Base-by-base conservation (phyloP, 164 flowering plant species). In the Euptelea pleiosperma region DNA sequence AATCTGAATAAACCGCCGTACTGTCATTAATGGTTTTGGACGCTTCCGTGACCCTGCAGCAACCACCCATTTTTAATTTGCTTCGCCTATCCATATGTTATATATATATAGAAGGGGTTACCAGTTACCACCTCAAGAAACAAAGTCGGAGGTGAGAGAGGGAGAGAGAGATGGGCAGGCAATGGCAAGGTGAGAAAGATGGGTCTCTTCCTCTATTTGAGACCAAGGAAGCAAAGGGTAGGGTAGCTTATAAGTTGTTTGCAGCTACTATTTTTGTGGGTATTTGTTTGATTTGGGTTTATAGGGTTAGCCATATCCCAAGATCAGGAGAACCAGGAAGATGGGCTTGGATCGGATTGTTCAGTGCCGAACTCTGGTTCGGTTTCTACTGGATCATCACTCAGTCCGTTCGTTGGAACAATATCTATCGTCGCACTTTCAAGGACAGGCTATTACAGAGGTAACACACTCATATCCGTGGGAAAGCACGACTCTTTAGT, bases 391-490 rank as follows among this genome's bases (percentile, higher is more conserved):
- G 76, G 72, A 5, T 75, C 14, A 14, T 72, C 34, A 66, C 53
- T 18, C 52, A 55, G 12, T 39, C 45, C 7, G 30, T 63, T n/a
- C 60, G 72, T 19, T 72, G 76, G 79, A 67, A 60, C 26, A 55
- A 52, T 9, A 34, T 64, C 36, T 34, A 49, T 5, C 69, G 72
- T 28, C 21, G 42, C 61, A 57, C 76, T 21, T 72, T 69, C 74
- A 72, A 60, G 21, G 67, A 75, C 43, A 52, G 70, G 24, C 82
- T 78, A 57, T 40, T 57, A 11, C 48, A 15, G 21, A 75, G 84
- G 77, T 73, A 29, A 12, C 8, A 50, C n/a, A n/a, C n/a, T n/a
- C n/a, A n/a, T n/a, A n/a, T n/a, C n/a, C n/a, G n/a, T n/a, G n/a
- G n/a, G n/a, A n/a, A n/a, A n/a, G n/a, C n/a, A n/a, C n/a, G n/a